Evolutionary conservation across 2,329 filamentous ascomycete genomes (phyloP).

Genomic region (Pseudogymnoascus sp.): DNA sequence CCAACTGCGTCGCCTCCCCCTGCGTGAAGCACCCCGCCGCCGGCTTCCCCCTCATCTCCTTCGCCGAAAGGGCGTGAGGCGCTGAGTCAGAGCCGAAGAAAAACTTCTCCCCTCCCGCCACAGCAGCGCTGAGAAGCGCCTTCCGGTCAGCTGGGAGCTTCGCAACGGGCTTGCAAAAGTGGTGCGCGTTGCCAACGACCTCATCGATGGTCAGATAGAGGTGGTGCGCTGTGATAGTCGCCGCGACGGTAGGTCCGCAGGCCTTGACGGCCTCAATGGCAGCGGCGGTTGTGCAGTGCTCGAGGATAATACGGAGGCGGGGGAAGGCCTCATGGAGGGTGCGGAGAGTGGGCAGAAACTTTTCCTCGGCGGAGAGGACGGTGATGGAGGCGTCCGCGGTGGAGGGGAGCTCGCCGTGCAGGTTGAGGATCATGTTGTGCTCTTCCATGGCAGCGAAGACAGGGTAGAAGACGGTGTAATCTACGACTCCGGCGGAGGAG

Average conservation of each 20-base stretch:
- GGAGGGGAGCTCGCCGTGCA: conserved; percentile 77
- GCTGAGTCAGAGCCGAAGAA: conserved; percentile 59
- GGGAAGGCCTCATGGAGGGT: conserved; percentile 70
- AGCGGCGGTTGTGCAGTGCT: conserved; percentile 82
- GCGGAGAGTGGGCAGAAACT: conserved; percentile 72
- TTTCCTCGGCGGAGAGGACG: conserved; percentile 60
- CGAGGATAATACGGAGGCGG: conserved; percentile 57
- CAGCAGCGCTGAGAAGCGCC: conserved; percentile 46
- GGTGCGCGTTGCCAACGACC: conserved; percentile 58
- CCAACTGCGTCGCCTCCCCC: conserved; percentile 57
- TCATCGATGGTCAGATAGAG: conserved; percentile 73
- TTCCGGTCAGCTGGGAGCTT: conserved; percentile 37
- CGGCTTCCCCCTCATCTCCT: conserved; percentile 44
- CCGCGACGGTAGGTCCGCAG: conserved; percentile 69
- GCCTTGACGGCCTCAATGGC: conserved; percentile 69
- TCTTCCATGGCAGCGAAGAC: conserved; percentile 87
- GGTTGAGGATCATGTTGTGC: conserved; percentile 73
- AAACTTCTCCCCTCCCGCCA: conserved; percentile 54
- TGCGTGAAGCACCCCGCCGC: conserved; percentile 76
- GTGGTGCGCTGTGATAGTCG: conserved; percentile 81
- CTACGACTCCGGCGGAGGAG: conserved; percentile 59
- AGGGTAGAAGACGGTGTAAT: conserved; percentile 61
- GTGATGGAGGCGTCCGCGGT: conserved; percentile 36
- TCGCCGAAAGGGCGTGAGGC: conserved; percentile 52
- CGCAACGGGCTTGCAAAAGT: conserved; percentile 61